These are phyloP conservation scores for Melaleuca quinquenervia DNA, from an alignment of 345 rosid genomes.

Conservation along the genomic window DNA sequence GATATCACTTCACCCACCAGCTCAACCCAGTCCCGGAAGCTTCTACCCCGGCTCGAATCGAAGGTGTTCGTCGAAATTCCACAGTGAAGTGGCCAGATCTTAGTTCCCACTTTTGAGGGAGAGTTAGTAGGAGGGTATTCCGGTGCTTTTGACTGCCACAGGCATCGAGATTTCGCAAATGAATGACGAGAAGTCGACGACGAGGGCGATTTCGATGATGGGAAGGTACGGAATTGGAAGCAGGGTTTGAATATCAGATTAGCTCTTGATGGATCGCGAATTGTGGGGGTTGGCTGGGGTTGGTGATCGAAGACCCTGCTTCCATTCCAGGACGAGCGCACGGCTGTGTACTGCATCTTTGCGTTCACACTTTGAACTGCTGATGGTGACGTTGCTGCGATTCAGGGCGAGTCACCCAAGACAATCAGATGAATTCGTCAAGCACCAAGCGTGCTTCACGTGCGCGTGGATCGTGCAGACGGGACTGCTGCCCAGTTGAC, in stretches of 20 bases:
- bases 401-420: neutral
- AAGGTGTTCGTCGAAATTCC: constrained; percentile 47
- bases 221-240: neutral
- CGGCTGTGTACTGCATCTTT: neutral
- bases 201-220: neutral
- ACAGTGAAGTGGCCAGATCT: constrained; percentile 15
- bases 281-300: neutral
- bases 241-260: neutral
- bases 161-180: neutral
- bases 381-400: neutral
- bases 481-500: neutral
- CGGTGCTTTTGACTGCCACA: neutral
- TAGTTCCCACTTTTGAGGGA: neutral
- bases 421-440: neutral
- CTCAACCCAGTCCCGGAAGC: constrained; percentile 59
- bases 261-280: neutral
- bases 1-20: constrained; percentile 51
- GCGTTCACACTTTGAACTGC: neutral
- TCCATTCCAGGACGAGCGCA: neutral
- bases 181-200: neutral
- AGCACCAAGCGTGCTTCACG: neutral
- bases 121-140: neutral
- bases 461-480: neutral
- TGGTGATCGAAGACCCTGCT: neutral
- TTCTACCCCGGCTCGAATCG: constrained; percentile 7